Evolutionary conservation across 106 monocot genomes (phyloP).

Genomic region (Apostasia ramifera): DNA sequence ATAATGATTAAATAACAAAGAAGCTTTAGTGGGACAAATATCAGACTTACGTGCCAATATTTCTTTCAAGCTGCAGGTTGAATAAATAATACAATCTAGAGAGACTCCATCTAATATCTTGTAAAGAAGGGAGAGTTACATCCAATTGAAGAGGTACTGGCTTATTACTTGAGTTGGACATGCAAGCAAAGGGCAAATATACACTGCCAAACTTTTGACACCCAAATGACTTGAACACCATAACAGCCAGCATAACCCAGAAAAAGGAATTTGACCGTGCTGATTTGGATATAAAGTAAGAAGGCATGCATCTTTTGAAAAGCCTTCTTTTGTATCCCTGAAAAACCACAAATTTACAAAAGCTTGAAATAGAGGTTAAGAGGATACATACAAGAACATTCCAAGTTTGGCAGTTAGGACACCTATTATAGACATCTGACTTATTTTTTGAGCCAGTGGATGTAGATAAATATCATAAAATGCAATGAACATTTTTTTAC

Average conservation of each 20-base stretch:
- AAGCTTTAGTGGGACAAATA: background rate
- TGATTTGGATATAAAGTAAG: constrained; percentile 25
- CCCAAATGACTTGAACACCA: constrained; percentile 7
- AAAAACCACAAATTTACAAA: constrained; percentile 5
- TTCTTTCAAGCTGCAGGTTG: constrained; percentile 72
- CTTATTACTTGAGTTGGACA: constrained; percentile 43
- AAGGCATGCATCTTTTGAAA: constrained; percentile 11
- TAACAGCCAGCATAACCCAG: constrained; percentile 10
- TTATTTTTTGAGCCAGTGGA: background rate
- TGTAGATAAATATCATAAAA: background rate
- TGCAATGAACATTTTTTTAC: background rate
- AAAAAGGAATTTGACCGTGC: constrained; percentile 2
- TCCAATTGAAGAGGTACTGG: constrained; percentile 57
- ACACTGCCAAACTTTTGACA: constrained; percentile 15
- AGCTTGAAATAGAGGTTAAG: background rate
- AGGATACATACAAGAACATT: constrained; percentile 1
- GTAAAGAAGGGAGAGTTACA: constrained; percentile 54
- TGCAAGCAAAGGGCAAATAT: constrained; percentile 49
- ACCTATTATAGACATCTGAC: too few species aligned
- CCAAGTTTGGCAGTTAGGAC: too few species aligned
- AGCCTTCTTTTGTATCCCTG: constrained; percentile 22
- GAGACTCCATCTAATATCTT: constrained; percentile 65
- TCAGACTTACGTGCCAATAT: constrained; percentile 64
- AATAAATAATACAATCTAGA: constrained; percentile 68
- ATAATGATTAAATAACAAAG: too few species aligned